phyloP scores from a whole-genome alignment of 2,329 filamentous ascomycete genomes.

The Leptographium procerum region DNA sequence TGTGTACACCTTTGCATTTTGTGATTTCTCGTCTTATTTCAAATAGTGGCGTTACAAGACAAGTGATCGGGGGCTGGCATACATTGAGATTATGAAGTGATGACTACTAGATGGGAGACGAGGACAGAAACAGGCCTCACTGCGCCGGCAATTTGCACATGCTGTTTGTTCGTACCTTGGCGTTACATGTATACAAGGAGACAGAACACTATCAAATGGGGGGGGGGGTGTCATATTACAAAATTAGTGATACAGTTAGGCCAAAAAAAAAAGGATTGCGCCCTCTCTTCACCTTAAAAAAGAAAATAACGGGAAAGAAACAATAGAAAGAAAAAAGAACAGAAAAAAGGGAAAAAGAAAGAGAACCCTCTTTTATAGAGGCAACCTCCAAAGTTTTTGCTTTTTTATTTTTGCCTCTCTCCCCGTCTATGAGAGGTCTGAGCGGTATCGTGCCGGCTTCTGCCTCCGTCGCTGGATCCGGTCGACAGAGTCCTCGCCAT shows the following conservation, averaged over 20 bases:
- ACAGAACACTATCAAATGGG: background rate
- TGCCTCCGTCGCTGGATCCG: constrained; percentile 10
- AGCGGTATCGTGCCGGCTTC: constrained; percentile 11
- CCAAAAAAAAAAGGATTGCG: too few relatives aligned
- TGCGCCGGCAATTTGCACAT: background rate
- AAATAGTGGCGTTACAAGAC: too few relatives aligned
- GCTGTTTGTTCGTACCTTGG: background rate
- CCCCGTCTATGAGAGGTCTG: background rate
- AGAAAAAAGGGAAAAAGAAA: background rate
- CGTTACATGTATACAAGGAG: background rate
- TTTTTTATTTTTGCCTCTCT: too few relatives aligned
- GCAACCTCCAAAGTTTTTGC: too few relatives aligned
- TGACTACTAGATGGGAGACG: too few relatives aligned
- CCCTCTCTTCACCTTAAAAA: too few relatives aligned
- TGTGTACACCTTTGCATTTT: too few relatives aligned
- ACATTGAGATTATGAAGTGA: too few relatives aligned
- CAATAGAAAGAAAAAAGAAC: too few relatives aligned
- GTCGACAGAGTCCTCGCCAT: constrained; percentile 5
- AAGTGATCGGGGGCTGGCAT: too few relatives aligned
- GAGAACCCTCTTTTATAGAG: background rate
- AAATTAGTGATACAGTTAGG: background rate
- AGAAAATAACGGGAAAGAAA: too few relatives aligned
- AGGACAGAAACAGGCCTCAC: background rate
- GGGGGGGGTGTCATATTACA: background rate
- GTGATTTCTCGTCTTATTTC: too few relatives aligned